Evolutionary conservation across 1,284 basidiomycete species (phyloP), one percentile per base, ranked within the genome.

Genomic region (Marasmius sp.): DNA sequence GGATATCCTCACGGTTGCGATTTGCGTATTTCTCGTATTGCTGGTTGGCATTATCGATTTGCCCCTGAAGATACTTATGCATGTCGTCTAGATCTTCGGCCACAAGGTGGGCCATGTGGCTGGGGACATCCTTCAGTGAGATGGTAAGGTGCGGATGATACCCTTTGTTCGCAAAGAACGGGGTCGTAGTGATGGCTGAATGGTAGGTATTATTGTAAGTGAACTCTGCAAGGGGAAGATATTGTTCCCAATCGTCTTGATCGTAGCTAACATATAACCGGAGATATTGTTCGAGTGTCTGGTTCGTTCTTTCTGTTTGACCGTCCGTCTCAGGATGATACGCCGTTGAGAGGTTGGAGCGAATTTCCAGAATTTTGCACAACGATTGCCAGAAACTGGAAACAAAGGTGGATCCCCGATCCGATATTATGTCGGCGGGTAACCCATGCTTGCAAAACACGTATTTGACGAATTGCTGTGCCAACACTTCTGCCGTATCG

Each of bases 341-440:
- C 11, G 58, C 37, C 12, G 58, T 49, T 14, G 60, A 58, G 8
- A 61, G 47, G 51, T 58, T 18, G 14, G 20, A 14, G 5, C 18
- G 11, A 38, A 52, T 59, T 11, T 48, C 48, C n/a, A 57, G 36
- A 16, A 22, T 16, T 37, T n/a, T 10, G 20, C 37, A 56, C 7
- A 62, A 41, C 11, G 58, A n/a, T 14, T 34, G 22, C 16, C 27
- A 60, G 59, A 63, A 63, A 3, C 56, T 22, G 12, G 59, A 60
- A 10, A 56, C 61, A 45, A 63, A 63, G 33, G 55, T 10, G 9
- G 59, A n/a, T 5, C 61, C 61, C 36, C 51, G 12, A 37, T 63
- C 59, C 9, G 59, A 63, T n/a, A n/a, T n/a, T n/a, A n/a, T n/a
- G n/a, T n/a, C n/a, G n/a, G n/a, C n/a, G n/a, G n/a, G n/a, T n/a